Evolutionary conservation across 2,329 filamentous ascomycete species (phyloP), one percentile per base, ranked within the genome.

Genomic region (Diatrype stigma): DNA sequence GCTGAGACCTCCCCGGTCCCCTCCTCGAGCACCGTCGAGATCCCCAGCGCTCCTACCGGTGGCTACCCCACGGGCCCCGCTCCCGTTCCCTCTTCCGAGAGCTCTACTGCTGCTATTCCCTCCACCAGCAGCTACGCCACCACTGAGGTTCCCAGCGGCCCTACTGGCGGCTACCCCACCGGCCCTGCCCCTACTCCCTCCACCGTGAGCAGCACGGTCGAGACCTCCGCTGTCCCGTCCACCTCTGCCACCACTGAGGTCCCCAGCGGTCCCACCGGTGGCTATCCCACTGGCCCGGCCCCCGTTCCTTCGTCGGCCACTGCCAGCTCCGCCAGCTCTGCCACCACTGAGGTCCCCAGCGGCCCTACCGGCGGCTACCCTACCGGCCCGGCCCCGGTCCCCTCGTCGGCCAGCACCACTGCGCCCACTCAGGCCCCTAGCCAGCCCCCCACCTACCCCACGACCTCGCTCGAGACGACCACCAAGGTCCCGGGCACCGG

Each of bases 141-240:
- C 45, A 30, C 54, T 14, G 21, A 35, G 23, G 21, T 23, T 28
- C 48, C 46, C 11, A 23, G 19, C 16, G 46, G 17, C n/a, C 8
- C 67, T 73, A 73, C 45, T 73, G 79, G 66, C 71, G 71, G 64
- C 40, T 35, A 6, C 48, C 50, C 37, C 47, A 28, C 45, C 35
- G 40, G 23, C 32, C 32, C 42, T 42, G 40, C 55, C 42, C 30
- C 30, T 46, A 48, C 47, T 52, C 47, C 50, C 45, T 48, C 54
- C 26, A 42, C n/a, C n/a, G n/a, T n/a, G n/a, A n/a, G 56, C 46
- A 56, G 61, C 50, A 55, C 55, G 40, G 47, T 56, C 35, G 55
- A 56, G 42, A 40, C 49, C 34, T 42, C 49, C 49, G 50, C 56
- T 17, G 28, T 17, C 28, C 45, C 51, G 28, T 23, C 54, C 12